phyloP scores from a whole-genome alignment of 306 rosid species.

The Acacia acuminata region DNA sequence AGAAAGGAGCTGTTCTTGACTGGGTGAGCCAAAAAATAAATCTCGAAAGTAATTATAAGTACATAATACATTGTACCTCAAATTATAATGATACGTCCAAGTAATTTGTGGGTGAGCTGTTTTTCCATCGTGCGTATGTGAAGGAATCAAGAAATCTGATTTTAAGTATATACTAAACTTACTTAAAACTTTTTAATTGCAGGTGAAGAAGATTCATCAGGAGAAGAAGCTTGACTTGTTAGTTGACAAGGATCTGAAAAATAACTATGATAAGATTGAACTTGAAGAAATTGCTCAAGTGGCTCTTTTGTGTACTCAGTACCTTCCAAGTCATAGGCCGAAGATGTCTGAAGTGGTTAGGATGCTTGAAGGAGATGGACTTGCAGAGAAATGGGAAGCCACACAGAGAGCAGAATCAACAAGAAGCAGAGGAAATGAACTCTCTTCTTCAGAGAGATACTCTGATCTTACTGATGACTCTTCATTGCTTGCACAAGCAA shows the following conservation, averaged over 20 bases:
- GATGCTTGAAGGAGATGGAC: constrained; percentile 99
- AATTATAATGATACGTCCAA: too few relatives aligned
- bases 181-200: constrained; percentile 9
- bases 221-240: constrained; percentile 84
- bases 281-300: constrained; percentile 92
- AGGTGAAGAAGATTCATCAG: constrained; percentile 87
- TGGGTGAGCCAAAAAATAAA: constrained; percentile 60
- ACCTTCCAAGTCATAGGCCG: constrained; percentile 82
- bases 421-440: constrained; percentile 75
- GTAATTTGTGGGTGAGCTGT: too few relatives aligned
- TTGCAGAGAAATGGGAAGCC: constrained; percentile 99
- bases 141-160: not conserved
- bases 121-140: not conserved
- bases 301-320: constrained; percentile 88
- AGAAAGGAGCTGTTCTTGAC: constrained; percentile 95
- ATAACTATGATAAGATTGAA: constrained; percentile 75
- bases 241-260: constrained; percentile 77
- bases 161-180: not conserved
- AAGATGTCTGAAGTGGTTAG: constrained; percentile 97
- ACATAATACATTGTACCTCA: too few relatives aligned
- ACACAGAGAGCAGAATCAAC: constrained; percentile 87
- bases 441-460: constrained; percentile 87
- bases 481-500: constrained; percentile 91
- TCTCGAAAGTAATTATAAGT: too few relatives aligned
- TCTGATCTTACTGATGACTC: constrained; percentile 97